phyloP scores from a whole-genome alignment of 352 stramenopile species.

The Globisporangium uncinulatum region DNA sequence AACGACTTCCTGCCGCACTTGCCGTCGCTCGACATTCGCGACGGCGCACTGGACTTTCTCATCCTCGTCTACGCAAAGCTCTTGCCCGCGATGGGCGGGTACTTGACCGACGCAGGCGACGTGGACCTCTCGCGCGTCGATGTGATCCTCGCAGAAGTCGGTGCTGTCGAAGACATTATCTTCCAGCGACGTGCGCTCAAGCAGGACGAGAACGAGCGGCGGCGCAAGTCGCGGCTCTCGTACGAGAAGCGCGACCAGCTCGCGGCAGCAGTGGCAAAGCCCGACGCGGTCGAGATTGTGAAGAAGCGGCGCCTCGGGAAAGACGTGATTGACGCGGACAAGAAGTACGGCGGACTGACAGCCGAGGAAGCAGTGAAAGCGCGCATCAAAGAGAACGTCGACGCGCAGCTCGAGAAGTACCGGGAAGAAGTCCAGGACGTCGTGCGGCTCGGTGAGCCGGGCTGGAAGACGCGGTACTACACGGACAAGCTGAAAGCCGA shows the following conservation, averaged over 20 bases:
- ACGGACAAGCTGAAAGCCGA: constrained; percentile 81
- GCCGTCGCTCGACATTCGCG: constrained; percentile 97
- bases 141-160: constrained; percentile 95
- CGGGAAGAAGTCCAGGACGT: constrained; percentile 89
- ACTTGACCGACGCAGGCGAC: constrained; percentile 93
- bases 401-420: constrained; percentile 77
- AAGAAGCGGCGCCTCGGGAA: constrained; percentile 75
- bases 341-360: constrained; percentile 65
- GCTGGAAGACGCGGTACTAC: constrained; percentile 96
- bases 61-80: constrained; percentile 97
- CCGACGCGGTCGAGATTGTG: constrained; percentile 70
- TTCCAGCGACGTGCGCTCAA: constrained; percentile 86
- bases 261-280: constrained; percentile 45
- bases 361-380: constrained; percentile 68
- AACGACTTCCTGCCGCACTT: constrained; percentile 99
- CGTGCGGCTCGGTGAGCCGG: constrained; percentile 92
- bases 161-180: constrained; percentile 95
- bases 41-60: constrained; percentile 97
- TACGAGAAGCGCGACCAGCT: constrained; percentile 76
- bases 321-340: constrained; percentile 51
- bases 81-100: constrained; percentile 88
- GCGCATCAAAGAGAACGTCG: constrained; percentile 74
- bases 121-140: constrained; percentile 95
- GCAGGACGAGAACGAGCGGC: constrained; percentile 76
- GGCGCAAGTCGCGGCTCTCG: constrained; percentile 54